Percentiles rank a stretch among this genome's conserved stretches.
Conservation (phyloP, 495 filamentous ascomycete species). For the Penicillium goetzii region DNA sequence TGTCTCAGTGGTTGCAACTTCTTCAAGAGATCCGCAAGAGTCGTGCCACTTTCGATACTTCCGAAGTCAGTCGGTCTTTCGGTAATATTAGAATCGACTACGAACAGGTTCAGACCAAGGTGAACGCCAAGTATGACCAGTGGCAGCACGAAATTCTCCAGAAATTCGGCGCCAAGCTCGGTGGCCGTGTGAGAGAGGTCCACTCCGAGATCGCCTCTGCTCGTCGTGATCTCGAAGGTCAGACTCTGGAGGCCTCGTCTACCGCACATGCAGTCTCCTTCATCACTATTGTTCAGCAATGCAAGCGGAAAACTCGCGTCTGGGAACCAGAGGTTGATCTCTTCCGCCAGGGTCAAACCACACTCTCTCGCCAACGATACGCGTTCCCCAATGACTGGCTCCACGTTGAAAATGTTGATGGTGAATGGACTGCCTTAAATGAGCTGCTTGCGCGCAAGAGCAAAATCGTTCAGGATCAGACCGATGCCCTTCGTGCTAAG, state of each 20-base stretch:
- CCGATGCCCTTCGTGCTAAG: constrained; percentile 92
- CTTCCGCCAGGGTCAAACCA: constrained; percentile 93
- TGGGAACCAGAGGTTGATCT: constrained; percentile 96
- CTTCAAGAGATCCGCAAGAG: constrained; percentile 94
- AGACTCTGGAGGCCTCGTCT: constrained; percentile 87
- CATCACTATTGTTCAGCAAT: constrained; percentile 96
- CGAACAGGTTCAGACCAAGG: constrained; percentile 95
- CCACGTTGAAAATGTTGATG: constrained; percentile 88
- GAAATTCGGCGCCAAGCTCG: constrained; percentile 87
- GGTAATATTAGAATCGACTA: constrained; percentile 95
- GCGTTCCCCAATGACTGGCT: constrained; percentile 94
- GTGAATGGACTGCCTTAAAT: constrained; percentile 88
- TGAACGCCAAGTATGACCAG: constrained; percentile 98
- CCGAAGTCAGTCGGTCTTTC: constrained; percentile 86
- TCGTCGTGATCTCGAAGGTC: constrained; percentile 82
- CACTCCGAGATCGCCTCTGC: constrained; percentile 87
- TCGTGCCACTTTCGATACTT: constrained; percentile 92
- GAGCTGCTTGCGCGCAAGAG: constrained; percentile 86
- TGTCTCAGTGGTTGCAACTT: constrained; percentile 89
- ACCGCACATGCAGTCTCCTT: constrained; percentile 96
- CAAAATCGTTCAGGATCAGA: constrained; percentile 94
- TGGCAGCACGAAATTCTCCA: constrained; percentile 97
- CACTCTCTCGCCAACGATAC: constrained; percentile 84
- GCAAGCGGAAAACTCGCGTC: constrained; percentile 85
- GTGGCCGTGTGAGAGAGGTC: constrained; percentile 87